These are phyloP conservation scores for Pyronema domesticum DNA, from an alignment of 495 filamentous ascomycete genomes.

Conservation along the genomic window DNA sequence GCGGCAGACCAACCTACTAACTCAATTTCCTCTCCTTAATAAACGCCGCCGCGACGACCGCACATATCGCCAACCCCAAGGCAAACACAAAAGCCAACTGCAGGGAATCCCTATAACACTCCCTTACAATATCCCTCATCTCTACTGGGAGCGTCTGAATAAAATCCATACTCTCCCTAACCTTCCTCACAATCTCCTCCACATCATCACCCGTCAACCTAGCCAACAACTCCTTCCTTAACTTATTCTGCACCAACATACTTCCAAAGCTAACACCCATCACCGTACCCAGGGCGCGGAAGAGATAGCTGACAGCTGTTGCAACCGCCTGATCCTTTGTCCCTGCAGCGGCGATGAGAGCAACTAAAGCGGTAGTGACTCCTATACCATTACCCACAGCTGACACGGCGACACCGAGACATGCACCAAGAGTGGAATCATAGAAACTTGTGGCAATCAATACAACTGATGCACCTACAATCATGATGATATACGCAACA, in stretches of 20 bases:
- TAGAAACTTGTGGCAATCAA: conserved; percentile 41
- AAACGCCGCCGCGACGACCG: conserved; percentile 23
- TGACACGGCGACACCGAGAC: conserved; percentile 37
- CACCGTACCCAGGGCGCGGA: conserved; percentile 65
- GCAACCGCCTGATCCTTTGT: conserved; percentile 56
- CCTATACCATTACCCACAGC: conserved; percentile 49
- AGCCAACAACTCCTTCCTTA: conserved; percentile 40
- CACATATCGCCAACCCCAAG: conserved; percentile 14
- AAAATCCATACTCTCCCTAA: conserved; percentile 56
- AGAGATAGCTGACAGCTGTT: conserved; percentile 73
- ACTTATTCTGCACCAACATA: conserved; percentile 53
- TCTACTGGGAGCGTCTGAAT: conserved; percentile 48
- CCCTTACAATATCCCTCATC: conserved; percentile 42
- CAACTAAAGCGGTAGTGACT: conserved; percentile 49
- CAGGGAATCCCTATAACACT: conserved; percentile 38
- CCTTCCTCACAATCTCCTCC: conserved; percentile 47
- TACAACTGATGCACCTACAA: conserved; percentile 37
- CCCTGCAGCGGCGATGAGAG: conserved; percentile 48
- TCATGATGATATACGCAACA: conserved; percentile 33
- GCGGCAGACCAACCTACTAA: conserved; percentile 2
- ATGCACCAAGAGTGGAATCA: conserved; percentile 30
- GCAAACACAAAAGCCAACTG: conserved; percentile 25
- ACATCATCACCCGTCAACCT: conserved; percentile 43
- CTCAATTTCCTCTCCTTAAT: conserved; percentile 31
- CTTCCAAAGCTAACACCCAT: conserved; percentile 53